phyloP scores from a whole-genome alignment of 352 stramenopile genomes.

The Pelagophyceae sp. region DNA sequence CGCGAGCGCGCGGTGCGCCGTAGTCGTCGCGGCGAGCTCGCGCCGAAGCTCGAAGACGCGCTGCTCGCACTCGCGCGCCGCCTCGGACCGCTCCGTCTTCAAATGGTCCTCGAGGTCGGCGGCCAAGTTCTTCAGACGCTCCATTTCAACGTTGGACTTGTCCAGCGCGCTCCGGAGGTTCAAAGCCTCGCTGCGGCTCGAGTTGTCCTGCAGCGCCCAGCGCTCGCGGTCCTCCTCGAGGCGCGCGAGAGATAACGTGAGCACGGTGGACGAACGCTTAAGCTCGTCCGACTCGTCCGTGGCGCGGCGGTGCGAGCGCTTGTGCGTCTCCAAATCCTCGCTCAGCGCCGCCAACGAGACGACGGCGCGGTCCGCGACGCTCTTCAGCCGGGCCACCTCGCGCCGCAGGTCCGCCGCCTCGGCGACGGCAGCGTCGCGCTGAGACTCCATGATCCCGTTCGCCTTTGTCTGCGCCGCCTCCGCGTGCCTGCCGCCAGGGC shows the following conservation, averaged over 20 bases:
- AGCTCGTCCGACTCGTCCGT: conserved; percentile 22
- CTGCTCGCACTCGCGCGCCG: conserved; percentile 10
- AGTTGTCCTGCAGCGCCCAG: conserved; percentile 20
- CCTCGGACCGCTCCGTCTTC: conserved; percentile 3
- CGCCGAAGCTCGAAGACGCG: conserved; percentile 10
- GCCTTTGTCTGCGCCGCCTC: not conserved
- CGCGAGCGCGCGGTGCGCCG: conserved; percentile 7
- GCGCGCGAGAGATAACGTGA: conserved; percentile 18
- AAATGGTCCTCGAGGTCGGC: conserved; percentile 24
- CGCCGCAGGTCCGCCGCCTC: not conserved
- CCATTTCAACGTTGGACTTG: conserved; percentile 12
- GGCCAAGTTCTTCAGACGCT: conserved; percentile 9
- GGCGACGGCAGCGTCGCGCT: not conserved
- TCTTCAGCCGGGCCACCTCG: not conserved
- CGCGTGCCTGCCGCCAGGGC: no score
- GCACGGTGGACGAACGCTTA: conserved; percentile 1
- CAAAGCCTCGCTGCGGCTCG: conserved; percentile 17
- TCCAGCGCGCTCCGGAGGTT: conserved; percentile 19
- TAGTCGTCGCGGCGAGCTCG: conserved; percentile 21
- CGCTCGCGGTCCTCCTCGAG: conserved; percentile 21
- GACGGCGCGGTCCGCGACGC: not conserved
- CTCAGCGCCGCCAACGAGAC: no score
- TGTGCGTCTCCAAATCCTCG: not conserved
- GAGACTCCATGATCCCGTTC: not conserved
- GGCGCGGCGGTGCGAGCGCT: not conserved